Base-by-base conservation (phyloP, 441 rosid genomes). In the Capsella rubella region DNA sequence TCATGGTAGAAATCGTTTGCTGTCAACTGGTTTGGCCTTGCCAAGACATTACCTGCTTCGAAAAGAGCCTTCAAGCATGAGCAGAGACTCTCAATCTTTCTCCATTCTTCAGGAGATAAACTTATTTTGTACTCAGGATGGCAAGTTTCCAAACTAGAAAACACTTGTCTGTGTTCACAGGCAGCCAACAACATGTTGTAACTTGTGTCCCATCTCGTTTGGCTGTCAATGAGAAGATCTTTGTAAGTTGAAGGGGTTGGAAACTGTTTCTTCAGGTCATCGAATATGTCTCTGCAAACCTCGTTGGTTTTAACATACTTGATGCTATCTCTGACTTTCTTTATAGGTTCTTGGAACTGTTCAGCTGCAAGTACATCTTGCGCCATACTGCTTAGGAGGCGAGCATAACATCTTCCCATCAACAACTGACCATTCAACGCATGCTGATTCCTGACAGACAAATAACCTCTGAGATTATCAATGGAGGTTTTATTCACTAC, bases 351-450 rank as follows among this genome's bases (percentile, higher is more conserved):
- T 56, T 29, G 66, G 45, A 64, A 45, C 32, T 84, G 79, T 59
- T 69, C 79, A 31, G 74, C 79, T 51, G 46, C 78, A 3, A 91
- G 67, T 46, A 79, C 81, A 39, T 80, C 87, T 71, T 82, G 80
- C 0, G 89, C 90, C 76, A 81, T 76, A 73, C 81, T 78, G 71
- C 87, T 82, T 15, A 88, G 50, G 42, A 85, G 45, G 14, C 73
- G 89, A 37, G 87, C 87, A 43, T 83, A 74, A 61, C 97, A 89
- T 72, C 78, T 81, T 47, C 92, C 87, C 60, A 88, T 75, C 82
- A 88, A 64, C n/a, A 91, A 71, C 72, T 91, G 93, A 61, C 92
- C 93, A 64, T 81, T 88, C 61, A 91, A 81, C 66, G 87, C 77
- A 57, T 78, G 84, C 5, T 87, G 85, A 74, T 90, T 91, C 78